Conservation (phyloP, 2,329 filamentous ascomycete species). For the Beauveria varroae region DNA sequence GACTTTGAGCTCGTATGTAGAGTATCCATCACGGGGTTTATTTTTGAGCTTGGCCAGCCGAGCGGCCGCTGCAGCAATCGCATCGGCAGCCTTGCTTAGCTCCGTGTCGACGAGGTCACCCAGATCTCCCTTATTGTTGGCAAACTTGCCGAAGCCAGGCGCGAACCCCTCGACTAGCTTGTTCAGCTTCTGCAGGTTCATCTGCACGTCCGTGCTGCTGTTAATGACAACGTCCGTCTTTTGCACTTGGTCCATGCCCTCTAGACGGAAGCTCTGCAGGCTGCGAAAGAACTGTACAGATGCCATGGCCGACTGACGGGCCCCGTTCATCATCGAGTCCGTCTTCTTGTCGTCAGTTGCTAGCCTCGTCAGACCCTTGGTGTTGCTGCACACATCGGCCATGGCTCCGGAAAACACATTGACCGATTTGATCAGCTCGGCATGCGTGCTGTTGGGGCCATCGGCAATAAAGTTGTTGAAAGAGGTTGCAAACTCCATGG, state of each 20-base stretch:
- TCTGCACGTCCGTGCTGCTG: slow-evolving; percentile 92
- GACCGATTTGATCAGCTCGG: slow-evolving; percentile 87
- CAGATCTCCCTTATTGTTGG: slow-evolving; percentile 72
- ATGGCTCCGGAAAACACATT: slow-evolving; percentile 85
- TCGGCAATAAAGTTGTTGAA: slow-evolving; percentile 99
- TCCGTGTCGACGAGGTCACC: slow-evolving; percentile 90
- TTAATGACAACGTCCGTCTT: slow-evolving; percentile 98
- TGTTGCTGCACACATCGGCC: slow-evolving; percentile 90
- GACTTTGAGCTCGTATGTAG: slow-evolving; percentile 92
- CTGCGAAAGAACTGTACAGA: slow-evolving; percentile 93
- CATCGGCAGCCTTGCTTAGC: slow-evolving; percentile 86
- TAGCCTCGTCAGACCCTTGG: slow-evolving; percentile 87
- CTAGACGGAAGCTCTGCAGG: slow-evolving; percentile 86
- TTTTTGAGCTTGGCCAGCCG: slow-evolving; percentile 87
- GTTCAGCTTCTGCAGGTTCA: slow-evolving; percentile 86
- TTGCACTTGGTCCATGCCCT: slow-evolving; percentile 80
- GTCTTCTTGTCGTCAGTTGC: slow-evolving; percentile 93
- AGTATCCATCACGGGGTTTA: slow-evolving; percentile 92
- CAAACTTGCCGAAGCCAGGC: slow-evolving; percentile 76
- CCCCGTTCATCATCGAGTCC: slow-evolving; percentile 74
- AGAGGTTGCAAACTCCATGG: slow-evolving; percentile 93
- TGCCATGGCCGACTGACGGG: slow-evolving; percentile 74
- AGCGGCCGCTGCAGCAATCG: slow-evolving; percentile 85
- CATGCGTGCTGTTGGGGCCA: slow-evolving; percentile 81
- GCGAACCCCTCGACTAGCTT: slow-evolving; percentile 90